Conservation (phyloP, 164 flowering plant species). For the Houttuynia cordata region DNA sequence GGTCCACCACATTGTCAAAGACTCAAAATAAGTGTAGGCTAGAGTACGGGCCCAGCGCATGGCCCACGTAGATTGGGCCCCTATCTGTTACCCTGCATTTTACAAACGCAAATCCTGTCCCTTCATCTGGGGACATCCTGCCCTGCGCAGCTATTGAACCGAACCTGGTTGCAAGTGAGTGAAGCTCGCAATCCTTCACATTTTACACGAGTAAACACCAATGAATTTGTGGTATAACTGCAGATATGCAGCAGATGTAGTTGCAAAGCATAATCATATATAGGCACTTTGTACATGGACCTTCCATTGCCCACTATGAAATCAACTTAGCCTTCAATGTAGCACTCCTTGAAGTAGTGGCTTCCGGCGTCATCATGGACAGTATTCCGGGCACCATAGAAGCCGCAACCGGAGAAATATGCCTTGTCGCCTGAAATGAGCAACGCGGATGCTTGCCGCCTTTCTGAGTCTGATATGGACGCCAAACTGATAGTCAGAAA, state of each 20-base stretch:
- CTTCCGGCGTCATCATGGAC: slow-evolving; percentile 86
- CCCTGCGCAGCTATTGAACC: slow-evolving; percentile 68
- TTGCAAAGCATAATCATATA: no score
- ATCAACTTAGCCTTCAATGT: slow-evolving; percentile 88
- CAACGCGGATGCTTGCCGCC: slow-evolving; percentile 92
- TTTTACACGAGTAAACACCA: not conserved
- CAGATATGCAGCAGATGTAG: no score
- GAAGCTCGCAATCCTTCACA: slow-evolving; percentile 42
- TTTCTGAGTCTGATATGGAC: slow-evolving; percentile 83
- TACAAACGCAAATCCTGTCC: slow-evolving; percentile 65
- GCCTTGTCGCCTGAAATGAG: slow-evolving; percentile 94
- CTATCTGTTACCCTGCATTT: slow-evolving; percentile 42
- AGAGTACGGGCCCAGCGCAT: slow-evolving; percentile 75
- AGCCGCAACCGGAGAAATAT: slow-evolving; percentile 70
- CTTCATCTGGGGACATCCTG: slow-evolving; percentile 22
- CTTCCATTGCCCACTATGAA: slow-evolving; percentile 96
- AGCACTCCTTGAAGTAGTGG: slow-evolving; percentile 91
- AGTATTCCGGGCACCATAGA: slow-evolving; percentile 89
- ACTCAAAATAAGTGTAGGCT: slow-evolving; percentile 60
- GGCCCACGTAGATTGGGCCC: slow-evolving; percentile 53
- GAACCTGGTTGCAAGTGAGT: slow-evolving; percentile 46
- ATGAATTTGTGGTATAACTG: no score
- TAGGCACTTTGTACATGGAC: slow-evolving; percentile 74
- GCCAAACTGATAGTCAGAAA: slow-evolving; percentile 46
- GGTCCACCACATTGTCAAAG: slow-evolving; percentile 47